Percentiles rank a stretch among this genome's conserved stretches.
phyloP scores from a whole-genome alignment of 2,329 filamentous ascomycete species.

The Neocatenulostroma microsporum region DNA sequence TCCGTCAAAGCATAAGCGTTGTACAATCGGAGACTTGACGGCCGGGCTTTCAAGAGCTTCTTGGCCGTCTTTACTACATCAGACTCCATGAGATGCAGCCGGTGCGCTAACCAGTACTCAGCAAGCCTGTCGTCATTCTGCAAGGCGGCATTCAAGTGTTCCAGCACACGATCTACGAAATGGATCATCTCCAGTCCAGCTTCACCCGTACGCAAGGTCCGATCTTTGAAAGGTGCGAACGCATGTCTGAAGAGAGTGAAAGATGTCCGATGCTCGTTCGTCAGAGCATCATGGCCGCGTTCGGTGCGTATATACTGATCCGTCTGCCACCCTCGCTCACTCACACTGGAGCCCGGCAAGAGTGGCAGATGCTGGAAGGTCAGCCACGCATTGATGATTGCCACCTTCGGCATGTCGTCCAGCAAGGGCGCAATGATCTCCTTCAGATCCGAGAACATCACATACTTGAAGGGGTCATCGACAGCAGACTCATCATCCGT shows the following conservation, averaged over 20 bases:
- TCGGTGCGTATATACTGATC: constrained; percentile 6
- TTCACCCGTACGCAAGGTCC: too few species aligned
- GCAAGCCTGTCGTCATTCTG: constrained; percentile 49
- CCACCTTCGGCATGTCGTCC: constrained; percentile 31
- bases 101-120: constrained; percentile 63
- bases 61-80: constrained; percentile 65
- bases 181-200: not conserved
- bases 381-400: constrained; percentile 60
- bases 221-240: too few species aligned
- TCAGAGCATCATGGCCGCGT: too few species aligned
- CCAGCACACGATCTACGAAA: constrained; percentile 45
- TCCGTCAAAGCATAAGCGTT: constrained; percentile 73
- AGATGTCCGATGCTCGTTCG: too few species aligned
- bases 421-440: constrained; percentile 47
- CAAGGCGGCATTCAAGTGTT: constrained; percentile 45
- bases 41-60: constrained; percentile 59
- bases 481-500: constrained; percentile 73
- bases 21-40: constrained; percentile 61
- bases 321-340: not conserved
- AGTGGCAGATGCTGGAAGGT: constrained; percentile 45
- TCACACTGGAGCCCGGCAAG: constrained; percentile 31
- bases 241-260: too few species aligned
- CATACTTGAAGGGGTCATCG: constrained; percentile 67
- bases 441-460: constrained; percentile 70
- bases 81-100: constrained; percentile 45